Percentiles rank a stretch among this genome's conserved stretches.
phyloP scores from a whole-genome alignment of 306 rosid species.

The Hippophae tibetana region DNA sequence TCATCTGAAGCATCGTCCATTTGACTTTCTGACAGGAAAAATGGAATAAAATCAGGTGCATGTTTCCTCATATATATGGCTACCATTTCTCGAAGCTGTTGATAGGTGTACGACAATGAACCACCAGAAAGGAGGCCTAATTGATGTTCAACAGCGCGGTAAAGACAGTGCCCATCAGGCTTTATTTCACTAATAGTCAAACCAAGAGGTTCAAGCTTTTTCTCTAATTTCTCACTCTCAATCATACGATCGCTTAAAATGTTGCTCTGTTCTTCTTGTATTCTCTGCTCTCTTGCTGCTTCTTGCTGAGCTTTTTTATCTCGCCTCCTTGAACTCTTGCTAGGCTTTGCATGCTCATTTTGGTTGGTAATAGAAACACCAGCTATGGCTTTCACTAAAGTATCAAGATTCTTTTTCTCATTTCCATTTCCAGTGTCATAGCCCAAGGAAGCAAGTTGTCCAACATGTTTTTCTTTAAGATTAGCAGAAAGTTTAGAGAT shows the following conservation, averaged over 20 bases:
- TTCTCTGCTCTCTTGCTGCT: conserved; percentile 84
- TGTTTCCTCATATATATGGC: conserved; percentile 73
- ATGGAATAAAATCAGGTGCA: conserved; percentile 63
- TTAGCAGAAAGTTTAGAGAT: conserved; percentile 59
- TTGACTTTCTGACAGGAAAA: conserved; percentile 60
- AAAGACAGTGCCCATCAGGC: conserved; percentile 96
- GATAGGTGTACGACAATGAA: conserved; percentile 50
- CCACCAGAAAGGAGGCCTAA: conserved; percentile 45
- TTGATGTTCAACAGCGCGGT: conserved; percentile 83
- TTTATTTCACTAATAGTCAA: conserved; percentile 64
- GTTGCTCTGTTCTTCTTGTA: conserved; percentile 74
- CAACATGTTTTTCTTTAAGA: conserved; percentile 61
- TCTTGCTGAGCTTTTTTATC: conserved; percentile 72
- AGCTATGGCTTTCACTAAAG: conserved; percentile 76
- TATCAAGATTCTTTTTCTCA: conserved; percentile 56
- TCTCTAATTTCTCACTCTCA: conserved; percentile 66
- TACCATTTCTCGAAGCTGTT: conserved; percentile 72
- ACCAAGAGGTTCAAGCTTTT: conserved; percentile 72
- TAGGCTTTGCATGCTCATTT: conserved; percentile 49
- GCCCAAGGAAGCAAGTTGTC: conserved; percentile 66
- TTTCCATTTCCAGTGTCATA: conserved; percentile 39
- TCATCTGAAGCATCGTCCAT: conserved; percentile 39
- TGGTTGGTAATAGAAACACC: conserved; percentile 62
- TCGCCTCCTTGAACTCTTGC: conserved; percentile 64
- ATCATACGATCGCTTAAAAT: conserved; percentile 56